Evolutionary conservation across 164 flowering plant genomes (phyloP).

Genomic region (Buxus sempervirens): DNA sequence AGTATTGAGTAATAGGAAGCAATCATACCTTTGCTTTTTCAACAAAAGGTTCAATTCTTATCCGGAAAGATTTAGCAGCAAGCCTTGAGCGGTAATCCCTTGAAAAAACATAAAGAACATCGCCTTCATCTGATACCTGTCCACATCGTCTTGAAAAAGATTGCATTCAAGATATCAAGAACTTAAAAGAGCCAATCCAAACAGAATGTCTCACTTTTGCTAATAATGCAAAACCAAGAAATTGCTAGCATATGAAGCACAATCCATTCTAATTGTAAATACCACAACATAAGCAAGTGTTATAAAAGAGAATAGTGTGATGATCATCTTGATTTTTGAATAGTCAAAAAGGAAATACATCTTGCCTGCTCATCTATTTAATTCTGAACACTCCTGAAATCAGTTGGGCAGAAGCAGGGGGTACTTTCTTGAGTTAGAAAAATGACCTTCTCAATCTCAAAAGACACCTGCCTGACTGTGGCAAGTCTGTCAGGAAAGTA

Average conservation of each 20-base stretch:
- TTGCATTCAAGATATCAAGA: constrained; percentile 42
- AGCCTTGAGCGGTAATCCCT: constrained; percentile 90
- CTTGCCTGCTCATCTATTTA: no score
- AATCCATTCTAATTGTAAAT: not conserved
- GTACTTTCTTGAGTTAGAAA: no score
- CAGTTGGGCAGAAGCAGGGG: no score
- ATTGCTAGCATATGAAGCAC: not conserved
- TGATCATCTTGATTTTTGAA: no score
- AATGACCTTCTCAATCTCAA: no score
- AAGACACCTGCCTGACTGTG: no score
- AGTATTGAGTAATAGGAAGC: not conserved
- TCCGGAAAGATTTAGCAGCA: constrained; percentile 74
- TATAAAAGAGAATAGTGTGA: no score
- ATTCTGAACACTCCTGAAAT: no score
- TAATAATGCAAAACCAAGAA: constrained; percentile 4
- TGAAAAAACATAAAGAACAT: constrained; percentile 89
- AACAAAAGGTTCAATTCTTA: constrained; percentile 73
- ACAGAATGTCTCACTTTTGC: no score
- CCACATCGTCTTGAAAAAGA: constrained; percentile 44
- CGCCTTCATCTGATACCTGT: constrained; percentile 99
- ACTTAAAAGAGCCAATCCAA: constrained; percentile 26
- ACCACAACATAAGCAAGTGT: no score
- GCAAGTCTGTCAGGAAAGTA: no score
- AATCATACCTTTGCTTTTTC: constrained; percentile 80
- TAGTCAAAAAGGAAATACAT: not conserved